phyloP scores from a whole-genome alignment of 257 asterid genomes.

The Gentiana dahurica region DNA sequence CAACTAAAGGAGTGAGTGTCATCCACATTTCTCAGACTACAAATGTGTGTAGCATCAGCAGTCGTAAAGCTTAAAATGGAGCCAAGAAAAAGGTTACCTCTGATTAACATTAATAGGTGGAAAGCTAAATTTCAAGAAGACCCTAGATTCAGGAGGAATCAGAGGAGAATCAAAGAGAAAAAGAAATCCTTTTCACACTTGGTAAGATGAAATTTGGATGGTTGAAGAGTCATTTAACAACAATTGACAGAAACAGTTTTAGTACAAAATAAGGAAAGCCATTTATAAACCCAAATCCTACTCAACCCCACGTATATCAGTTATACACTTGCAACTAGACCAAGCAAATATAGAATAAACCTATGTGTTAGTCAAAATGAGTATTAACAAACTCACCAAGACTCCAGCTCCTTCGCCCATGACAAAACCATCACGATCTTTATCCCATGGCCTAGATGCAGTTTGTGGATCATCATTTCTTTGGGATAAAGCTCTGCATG shows the following conservation, averaged over 20 bases:
- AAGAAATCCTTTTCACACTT: not conserved
- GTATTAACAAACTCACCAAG: slow-evolving; percentile 40
- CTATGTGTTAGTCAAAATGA: not conserved
- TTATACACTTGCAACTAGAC: too few relatives aligned
- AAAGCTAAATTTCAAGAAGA: not conserved
- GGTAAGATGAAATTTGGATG: too few relatives aligned
- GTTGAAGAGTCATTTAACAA: too few relatives aligned
- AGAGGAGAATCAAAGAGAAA: not conserved
- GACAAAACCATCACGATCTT: slow-evolving; percentile 83
- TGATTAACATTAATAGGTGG: not conserved
- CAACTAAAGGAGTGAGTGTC: not conserved
- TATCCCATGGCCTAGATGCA: slow-evolving; percentile 92
- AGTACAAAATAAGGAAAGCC: too few relatives aligned
- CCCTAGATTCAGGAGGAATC: not conserved
- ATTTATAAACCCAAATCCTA: too few relatives aligned
- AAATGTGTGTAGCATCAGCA: too few relatives aligned
- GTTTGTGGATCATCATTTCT: slow-evolving; percentile 85
- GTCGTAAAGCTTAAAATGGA: too few relatives aligned
- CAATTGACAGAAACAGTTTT: too few relatives aligned
- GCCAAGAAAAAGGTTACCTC: too few relatives aligned
- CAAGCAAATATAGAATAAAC: too few relatives aligned
- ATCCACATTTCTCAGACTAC: too few relatives aligned
- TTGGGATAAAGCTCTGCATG: slow-evolving; percentile 91
- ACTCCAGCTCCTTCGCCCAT: slow-evolving; percentile 96
- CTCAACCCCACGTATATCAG: too few relatives aligned